Base-by-base conservation (phyloP, 768 basidiomycete species). In the Filobasidium floriforme region DNA sequence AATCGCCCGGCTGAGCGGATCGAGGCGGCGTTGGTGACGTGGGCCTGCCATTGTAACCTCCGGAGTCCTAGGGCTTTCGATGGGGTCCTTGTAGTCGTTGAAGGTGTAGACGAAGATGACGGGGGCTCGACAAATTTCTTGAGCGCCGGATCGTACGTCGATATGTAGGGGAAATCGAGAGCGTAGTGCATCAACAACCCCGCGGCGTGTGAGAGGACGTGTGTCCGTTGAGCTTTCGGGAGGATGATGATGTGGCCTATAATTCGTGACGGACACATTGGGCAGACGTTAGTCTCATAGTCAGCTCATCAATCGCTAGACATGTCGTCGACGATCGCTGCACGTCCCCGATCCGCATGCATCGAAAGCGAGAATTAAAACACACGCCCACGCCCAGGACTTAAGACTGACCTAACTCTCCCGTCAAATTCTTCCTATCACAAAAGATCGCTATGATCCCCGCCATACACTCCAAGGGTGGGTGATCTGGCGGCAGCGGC, bases 401-500 rank as follows among this genome's bases (percentile, higher is more conserved):
- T n/a, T n/a, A n/a, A n/a, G 37, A 46, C 24, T 28, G 55, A 10
- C 84, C 85, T 37, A 88, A 81, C 70, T 88, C 87, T 7, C 82
- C 80, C 24, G 72, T 75, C 18, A 85, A 79, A 66, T 85, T 72
- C 6, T 59, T 62, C 2, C 80, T 67, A 11, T 79, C 78, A 68
- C 83, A 81, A 60, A 85, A 73, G 66, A 84, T 79, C 0, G 82
- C 85, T 9, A 86, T 81, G 9, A 81, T 76, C 0, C 85, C 87
- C 2, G 86, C 86, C 19, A 87, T 71, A 28, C 54, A 44, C 28
- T 41, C 59, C n/a, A 68, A 28, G 12, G 67, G 67, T 18, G 67
- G 67, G 26, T 68, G 67, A 37, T 54, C 57, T 11, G 49, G 24
- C 1, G 67, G 67, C 14, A 64, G 19, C 52, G 12, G 9, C 19